Base-by-base conservation (phyloP, 768 basidiomycete species). In the Lactarius quietus region DNA sequence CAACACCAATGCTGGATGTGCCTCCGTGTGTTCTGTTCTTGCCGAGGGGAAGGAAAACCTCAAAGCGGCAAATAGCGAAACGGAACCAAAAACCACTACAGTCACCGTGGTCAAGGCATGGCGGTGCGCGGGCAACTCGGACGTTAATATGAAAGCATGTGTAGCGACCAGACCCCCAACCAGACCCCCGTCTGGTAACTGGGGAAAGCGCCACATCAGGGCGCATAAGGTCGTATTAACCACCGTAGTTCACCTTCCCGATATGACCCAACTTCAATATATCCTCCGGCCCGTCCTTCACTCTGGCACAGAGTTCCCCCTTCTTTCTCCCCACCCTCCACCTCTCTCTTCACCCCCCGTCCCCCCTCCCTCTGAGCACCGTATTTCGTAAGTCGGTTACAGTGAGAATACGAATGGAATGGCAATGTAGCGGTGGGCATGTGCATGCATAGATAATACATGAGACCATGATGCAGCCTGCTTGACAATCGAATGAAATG, bases 191-290 rank as follows among this genome's bases (percentile, higher is more conserved):
- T 53, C 57, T 57, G 23, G 59, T 60, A 60, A 26, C 29, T 23
- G 56, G 54, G 45, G 20, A 35, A 58, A 64, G 57, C 57, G 63
- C 63, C 63, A 64, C 63, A 64, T 59, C 63, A 59, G 38, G 35
- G 35, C 23, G 20, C 53, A 55, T 62, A 62, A 20, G 20, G 23
- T 45, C 18, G 9, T 23, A 35, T 41, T 56, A 54, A 41, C 48
- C 45, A 48, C n/a, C 63, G 63, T 43, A 54, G 51, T 59, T 41
- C 57, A 59, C 63, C 36, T 64, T 12, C 63, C 63, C 63, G 57
- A 64, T 64, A 54, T 58, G 38, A 59, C 28, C 39, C 29, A 55
- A 43, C 38, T 48, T 45, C n/a, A 35, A 29, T 28, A 48, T 26
- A 48, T 38, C 31, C 43, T 45, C 23, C 52, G 52, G 63, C 3